Base-by-base conservation (phyloP, 1,284 basidiomycete genomes). In the Melampsora occidentalis region DNA sequence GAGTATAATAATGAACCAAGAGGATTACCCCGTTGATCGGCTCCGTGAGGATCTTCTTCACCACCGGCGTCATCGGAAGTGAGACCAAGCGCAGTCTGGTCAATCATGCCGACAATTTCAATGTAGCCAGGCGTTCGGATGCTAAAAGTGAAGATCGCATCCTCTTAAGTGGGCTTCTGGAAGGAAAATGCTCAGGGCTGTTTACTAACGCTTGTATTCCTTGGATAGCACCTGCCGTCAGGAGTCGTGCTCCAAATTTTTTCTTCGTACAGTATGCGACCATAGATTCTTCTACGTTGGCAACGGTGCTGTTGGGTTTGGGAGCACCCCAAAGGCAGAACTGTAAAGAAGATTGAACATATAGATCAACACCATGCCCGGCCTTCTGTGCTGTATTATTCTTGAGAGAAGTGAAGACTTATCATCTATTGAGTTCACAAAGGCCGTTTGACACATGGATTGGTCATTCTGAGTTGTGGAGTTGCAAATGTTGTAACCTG, bases 401-500 rank as follows among this genome's bases (percentile, higher is more conserved):
- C 3, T 35, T 35, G 35, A 18, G 59, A 78, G 73, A 42, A 48
- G 48, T 48, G 76, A 71, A 46, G 68, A 79, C 53, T 71, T 75
- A 71, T 79, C 79, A 31, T 77, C 75, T 16, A 80, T 76, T 46
- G 69, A 71, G 79, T 81, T 81, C 10, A 81, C 70, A 39, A 81
- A 77, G 9, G 79, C 66, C 14, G 90, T 91, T 82, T 91, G 90
- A 81, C 90, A 91, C 64, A 86, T 77, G 0, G 89, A 89, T 2
- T 85, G 64, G 72, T 85, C 86, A 79, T 85, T 86, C 82, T 88
- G 84, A 7, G 90, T 91, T 9, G 89, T 90, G 2, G 87, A 86
- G 84, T 91, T 90, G 83, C 90, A 91, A 4, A 83, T 79, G 83
- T 90, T 90, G 85, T 88, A 90, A 5, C 90, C 90, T 62, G 28